These are phyloP conservation scores for Thielaviopsis musarum DNA, from an alignment of 2,329 filamentous ascomycete species.

Conservation along the genomic window DNA sequence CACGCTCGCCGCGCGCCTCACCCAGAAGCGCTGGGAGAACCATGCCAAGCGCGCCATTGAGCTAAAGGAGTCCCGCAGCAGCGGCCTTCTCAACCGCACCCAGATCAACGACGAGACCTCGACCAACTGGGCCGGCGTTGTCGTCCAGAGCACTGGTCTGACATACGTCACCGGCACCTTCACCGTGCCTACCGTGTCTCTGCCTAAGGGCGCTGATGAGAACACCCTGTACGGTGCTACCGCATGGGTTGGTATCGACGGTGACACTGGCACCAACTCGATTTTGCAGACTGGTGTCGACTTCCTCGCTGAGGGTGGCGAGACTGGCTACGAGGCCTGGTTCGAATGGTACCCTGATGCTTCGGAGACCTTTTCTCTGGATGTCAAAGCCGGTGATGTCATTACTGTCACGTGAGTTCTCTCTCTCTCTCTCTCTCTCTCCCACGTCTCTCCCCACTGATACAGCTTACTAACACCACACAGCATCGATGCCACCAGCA, in stretches of 20 bases:
- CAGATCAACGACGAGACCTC: conserved; percentile 14
- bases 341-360: conserved; percentile 29
- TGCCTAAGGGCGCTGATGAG: background rate
- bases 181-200: conserved; percentile 14
- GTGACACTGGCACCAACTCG: conserved; percentile 24
- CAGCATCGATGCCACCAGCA: conserved; percentile 15
- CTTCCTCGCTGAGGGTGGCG: conserved; percentile 19
- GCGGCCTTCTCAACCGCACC: conserved; percentile 5
- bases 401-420: conserved; percentile 16
- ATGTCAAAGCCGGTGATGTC: conserved; percentile 18
- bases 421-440: background rate
- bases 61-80: background rate
- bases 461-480: background rate
- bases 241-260: conserved; percentile 32
- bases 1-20: conserved; percentile 5
- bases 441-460: background rate
- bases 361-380: conserved; percentile 19
- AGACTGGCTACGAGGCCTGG: conserved; percentile 25
- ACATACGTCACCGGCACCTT: conserved; percentile 18
- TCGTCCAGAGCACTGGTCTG: conserved; percentile 16
- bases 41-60: background rate
- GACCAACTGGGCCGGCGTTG: conserved; percentile 19
- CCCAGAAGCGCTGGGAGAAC: conserved; percentile 5
- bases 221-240: conserved; percentile 16
- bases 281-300: conserved; percentile 28